A percentile compares a stretch with the other conserved stretches of the same genome.
Evolutionary conservation across 192 early-diverging fungal species (phyloP).

Genomic region (Glomus cerebriforme): DNA sequence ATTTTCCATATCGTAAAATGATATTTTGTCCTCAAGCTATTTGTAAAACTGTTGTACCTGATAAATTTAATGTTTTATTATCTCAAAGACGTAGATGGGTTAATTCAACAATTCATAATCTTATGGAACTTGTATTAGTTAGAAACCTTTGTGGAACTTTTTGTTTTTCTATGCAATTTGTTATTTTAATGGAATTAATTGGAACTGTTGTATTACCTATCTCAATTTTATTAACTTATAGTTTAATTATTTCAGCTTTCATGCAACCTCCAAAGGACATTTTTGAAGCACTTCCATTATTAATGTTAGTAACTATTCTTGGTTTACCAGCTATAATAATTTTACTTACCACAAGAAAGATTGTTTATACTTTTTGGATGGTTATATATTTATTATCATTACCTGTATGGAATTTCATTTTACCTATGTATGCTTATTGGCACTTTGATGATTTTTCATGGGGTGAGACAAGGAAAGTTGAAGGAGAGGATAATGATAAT

Average conservation of each 20-base stretch:
- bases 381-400: slow-evolving; percentile 75
- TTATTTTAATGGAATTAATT: slow-evolving; percentile 72
- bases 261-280: slow-evolving; percentile 52
- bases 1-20: slow-evolving; percentile 85
- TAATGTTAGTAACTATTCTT: slow-evolving; percentile 75
- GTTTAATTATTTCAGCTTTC: slow-evolving; percentile 57
- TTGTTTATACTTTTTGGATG: slow-evolving; percentile 92
- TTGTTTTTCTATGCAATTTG: slow-evolving; percentile 93
- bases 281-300: slow-evolving; percentile 62
- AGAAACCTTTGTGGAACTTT: slow-evolving; percentile 95
- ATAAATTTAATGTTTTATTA: slow-evolving; percentile 76
- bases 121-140: slow-evolving; percentile 88
- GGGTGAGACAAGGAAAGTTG: slow-evolving; percentile 43
- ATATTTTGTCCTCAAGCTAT: slow-evolving; percentile 83
- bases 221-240: slow-evolving; percentile 66
- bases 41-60: slow-evolving; percentile 85
- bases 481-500: slow-evolving; percentile 60
- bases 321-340: slow-evolving; percentile 88
- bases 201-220: slow-evolving; percentile 75
- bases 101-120: slow-evolving; percentile 94
- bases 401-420: slow-evolving; percentile 92
- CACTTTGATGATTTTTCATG: slow-evolving; percentile 88
- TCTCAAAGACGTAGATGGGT: slow-evolving; percentile 95
- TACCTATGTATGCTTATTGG: slow-evolving; percentile 93
- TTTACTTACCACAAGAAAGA: slow-evolving; percentile 79